Conservation (phyloP, 148 eudicot species). For the Chenopodium berlandieri region DNA sequence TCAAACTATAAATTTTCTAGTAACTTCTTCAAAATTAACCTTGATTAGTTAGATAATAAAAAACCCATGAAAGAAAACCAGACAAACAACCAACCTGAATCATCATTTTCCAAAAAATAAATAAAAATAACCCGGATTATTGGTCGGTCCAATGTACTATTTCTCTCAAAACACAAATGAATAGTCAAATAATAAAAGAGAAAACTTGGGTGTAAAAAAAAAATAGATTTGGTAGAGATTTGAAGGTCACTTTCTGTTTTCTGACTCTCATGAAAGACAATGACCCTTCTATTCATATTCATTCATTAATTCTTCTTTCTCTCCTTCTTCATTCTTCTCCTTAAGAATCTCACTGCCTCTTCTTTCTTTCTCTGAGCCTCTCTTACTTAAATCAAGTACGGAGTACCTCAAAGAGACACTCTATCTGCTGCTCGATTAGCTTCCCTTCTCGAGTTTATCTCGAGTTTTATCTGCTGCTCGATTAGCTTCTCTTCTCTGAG, state of each 20-base stretch:
- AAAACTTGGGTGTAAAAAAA: not conserved
- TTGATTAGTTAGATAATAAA: too few relatives aligned
- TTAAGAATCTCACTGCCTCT: conserved; percentile 3
- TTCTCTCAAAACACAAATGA: too few relatives aligned
- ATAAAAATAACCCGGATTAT: too few relatives aligned
- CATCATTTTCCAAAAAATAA: not conserved
- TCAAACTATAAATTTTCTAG: not conserved
- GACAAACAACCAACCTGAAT: not conserved
- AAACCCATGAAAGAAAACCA: too few relatives aligned
- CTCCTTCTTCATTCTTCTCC: conserved; percentile 13
- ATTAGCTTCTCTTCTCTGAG: too few relatives aligned
- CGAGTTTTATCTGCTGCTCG: too few relatives aligned
- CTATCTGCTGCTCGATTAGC: too few relatives aligned
- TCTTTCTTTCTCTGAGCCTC: not conserved
- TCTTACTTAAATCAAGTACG: too few relatives aligned
- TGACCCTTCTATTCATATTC: conserved; percentile 42
- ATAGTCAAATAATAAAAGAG: not conserved
- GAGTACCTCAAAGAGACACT: too few relatives aligned
- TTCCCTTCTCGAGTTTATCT: too few relatives aligned
- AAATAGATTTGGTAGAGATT: conserved; percentile 24
- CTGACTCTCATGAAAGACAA: conserved; percentile 80
- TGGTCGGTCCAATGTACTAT: too few relatives aligned
- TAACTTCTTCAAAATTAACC: too few relatives aligned
- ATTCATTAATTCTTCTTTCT: not conserved
- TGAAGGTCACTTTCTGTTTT: conserved; percentile 52